Evolutionary conservation across 441 rosid species (phyloP).

Genomic region (Eutrema salsugineum): DNA sequence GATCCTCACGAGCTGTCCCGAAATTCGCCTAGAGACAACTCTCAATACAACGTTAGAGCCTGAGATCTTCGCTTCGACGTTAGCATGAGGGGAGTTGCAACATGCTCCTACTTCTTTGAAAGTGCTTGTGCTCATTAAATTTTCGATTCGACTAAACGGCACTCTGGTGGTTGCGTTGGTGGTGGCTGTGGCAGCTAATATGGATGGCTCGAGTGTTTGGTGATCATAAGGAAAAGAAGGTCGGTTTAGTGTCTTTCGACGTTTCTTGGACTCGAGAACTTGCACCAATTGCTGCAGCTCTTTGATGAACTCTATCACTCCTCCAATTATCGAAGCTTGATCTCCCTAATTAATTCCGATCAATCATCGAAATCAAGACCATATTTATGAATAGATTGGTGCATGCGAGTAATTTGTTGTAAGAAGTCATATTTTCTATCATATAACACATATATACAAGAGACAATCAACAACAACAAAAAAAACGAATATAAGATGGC

Average conservation of each 20-base stretch:
- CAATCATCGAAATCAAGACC: slow-evolving; percentile 13
- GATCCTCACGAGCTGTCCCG: slow-evolving; percentile 72
- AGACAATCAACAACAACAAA: no score
- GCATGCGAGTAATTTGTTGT: not conserved
- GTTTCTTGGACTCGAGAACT: slow-evolving; percentile 81
- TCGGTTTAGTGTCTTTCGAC: slow-evolving; percentile 60
- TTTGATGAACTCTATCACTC: slow-evolving; percentile 84
- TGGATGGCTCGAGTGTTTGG: slow-evolving; percentile 25
- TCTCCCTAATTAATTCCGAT: slow-evolving; percentile 59
- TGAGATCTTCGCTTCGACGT: slow-evolving; percentile 86
- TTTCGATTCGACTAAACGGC: slow-evolving; percentile 30
- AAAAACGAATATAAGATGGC: not conserved
- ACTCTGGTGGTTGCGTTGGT: not conserved
- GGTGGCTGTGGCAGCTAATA: not conserved
- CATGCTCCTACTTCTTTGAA: slow-evolving; percentile 58
- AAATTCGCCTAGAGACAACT: slow-evolving; percentile 47
- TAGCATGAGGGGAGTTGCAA: slow-evolving; percentile 82
- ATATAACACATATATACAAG: not conserved
- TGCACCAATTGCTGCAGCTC: slow-evolving; percentile 81
- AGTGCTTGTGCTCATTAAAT: slow-evolving; percentile 29
- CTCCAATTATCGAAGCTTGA: slow-evolving; percentile 91
- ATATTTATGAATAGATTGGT: not conserved
- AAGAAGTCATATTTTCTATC: not conserved
- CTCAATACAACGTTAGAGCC: slow-evolving; percentile 80
- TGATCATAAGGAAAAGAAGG: slow-evolving; percentile 48